Evolutionary conservation across 257 asterid species (phyloP).

Genomic region (Eucommia ulmoides): DNA sequence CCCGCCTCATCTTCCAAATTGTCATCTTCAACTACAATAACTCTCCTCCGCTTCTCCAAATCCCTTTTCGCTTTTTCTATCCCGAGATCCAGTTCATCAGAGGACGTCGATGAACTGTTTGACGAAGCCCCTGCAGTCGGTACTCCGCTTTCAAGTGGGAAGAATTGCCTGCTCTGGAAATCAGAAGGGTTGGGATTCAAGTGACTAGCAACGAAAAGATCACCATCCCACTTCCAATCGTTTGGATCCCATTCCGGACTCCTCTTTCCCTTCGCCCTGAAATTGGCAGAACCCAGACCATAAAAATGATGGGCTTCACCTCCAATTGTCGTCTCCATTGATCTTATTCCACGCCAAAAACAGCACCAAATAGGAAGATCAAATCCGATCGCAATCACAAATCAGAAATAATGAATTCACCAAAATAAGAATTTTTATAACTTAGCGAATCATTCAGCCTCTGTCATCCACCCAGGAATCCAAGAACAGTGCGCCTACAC

Average conservation of each 20-base stretch:
- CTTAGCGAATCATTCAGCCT: constrained; percentile 14
- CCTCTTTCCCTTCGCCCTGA: constrained; percentile 24
- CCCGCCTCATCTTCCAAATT: constrained; percentile 16
- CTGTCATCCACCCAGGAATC: constrained; percentile 20
- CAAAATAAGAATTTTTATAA: not conserved
- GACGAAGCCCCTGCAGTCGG: constrained; percentile 21
- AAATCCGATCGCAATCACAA: constrained; percentile 12
- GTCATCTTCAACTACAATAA: constrained; percentile 19
- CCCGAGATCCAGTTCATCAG: constrained; percentile 35
- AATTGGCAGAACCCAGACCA: constrained; percentile 29
- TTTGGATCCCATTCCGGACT: constrained; percentile 62
- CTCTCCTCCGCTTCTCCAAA: constrained; percentile 48
- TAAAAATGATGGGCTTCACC: constrained; percentile 30
- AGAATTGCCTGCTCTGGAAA: constrained; percentile 33
- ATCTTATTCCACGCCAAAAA: not conserved
- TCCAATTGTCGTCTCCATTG: constrained; percentile 40
- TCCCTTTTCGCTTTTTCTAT: constrained; percentile 18
- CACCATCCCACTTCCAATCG: constrained; percentile 77
- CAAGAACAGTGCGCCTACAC: constrained; percentile 9
- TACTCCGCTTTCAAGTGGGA: constrained; percentile 29
- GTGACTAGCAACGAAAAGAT: constrained; percentile 58
- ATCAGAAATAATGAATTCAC: constrained; percentile 1
- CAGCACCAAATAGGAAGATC: not conserved
- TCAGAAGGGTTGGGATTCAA: constrained; percentile 17
- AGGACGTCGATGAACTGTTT: constrained; percentile 44